Conservation (phyloP, 148 eudicot genomes). For the Vaccinium myrtillus region DNA sequence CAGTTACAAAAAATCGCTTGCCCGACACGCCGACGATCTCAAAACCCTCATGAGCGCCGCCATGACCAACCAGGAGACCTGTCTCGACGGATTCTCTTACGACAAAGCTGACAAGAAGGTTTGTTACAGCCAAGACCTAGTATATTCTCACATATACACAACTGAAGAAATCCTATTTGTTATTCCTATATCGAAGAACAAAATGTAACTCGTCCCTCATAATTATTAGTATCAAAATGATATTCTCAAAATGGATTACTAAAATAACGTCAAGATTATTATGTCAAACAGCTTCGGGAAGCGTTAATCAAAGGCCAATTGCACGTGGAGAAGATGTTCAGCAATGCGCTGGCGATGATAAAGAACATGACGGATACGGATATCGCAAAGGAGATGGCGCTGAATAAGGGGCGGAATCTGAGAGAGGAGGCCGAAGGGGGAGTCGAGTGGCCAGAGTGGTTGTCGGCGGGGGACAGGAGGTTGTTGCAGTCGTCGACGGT, state of each 20-base stretch:
- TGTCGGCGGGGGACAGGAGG: conserved; percentile 60
- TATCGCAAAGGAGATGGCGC: conserved; percentile 27
- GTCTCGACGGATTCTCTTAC: conserved; percentile 76
- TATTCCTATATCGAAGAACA: too few relatives aligned
- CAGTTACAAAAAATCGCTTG: conserved; percentile 26
- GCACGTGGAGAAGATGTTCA: conserved; percentile 68
- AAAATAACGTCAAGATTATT: background rate
- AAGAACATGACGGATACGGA: conserved; percentile 62
- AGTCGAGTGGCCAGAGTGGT: conserved; percentile 61
- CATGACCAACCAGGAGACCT: conserved; percentile 78
- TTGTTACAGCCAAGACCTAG: background rate
- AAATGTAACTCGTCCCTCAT: too few relatives aligned
- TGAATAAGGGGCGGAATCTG: conserved; percentile 21
- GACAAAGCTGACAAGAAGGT: conserved; percentile 40
- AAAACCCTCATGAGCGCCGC: conserved; percentile 67
- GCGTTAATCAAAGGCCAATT: conserved; percentile 32
- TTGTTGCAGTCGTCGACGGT: conserved; percentile 45
- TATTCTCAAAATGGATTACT: too few relatives aligned
- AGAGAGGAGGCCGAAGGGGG: conserved; percentile 18
- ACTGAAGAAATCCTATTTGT: too few relatives aligned
- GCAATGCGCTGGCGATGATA: conserved; percentile 75
- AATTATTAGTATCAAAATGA: too few relatives aligned
- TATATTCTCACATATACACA: too few relatives aligned
- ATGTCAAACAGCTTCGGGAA: conserved; percentile 29
- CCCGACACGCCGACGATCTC: conserved; percentile 55